phyloP scores from a whole-genome alignment of 140 eudicot species.

The Bidens hawaiensis region DNA sequence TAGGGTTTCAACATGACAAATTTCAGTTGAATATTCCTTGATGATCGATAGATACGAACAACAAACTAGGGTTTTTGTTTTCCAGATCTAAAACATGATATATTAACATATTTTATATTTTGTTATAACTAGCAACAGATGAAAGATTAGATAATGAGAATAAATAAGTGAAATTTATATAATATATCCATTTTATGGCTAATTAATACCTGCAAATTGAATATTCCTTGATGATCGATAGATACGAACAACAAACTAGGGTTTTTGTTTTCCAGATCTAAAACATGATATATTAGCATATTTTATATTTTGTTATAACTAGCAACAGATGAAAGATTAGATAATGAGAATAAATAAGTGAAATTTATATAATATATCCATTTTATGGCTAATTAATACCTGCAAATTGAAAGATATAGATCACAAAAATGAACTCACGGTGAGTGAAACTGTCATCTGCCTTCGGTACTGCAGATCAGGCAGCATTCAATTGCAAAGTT shows the following conservation, averaged over 20 bases:
- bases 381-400: constrained; percentile 7
- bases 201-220: too few species aligned
- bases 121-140: too few species aligned
- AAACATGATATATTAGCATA: constrained; percentile 1
- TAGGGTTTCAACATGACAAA: too few species aligned
- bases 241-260: constrained; percentile 18
- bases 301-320: constrained; percentile 2
- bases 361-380: constrained; percentile 14
- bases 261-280: constrained; percentile 32
- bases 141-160: too few species aligned
- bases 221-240: constrained; percentile 7
- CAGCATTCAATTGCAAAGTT: constrained; percentile 30
- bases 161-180: too few species aligned
- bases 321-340: constrained; percentile 18
- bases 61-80: too few species aligned
- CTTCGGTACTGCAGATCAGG: constrained; percentile 33
- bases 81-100: too few species aligned
- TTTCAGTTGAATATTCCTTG: constrained; percentile 11
- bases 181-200: too few species aligned
- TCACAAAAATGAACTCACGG: constrained; percentile 27
- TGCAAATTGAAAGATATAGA: constrained; percentile 22
- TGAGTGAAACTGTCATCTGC: constrained; percentile 25
- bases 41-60: too few species aligned
- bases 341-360: constrained; percentile 12
- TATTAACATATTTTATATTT: too few species aligned